A percentile compares a stretch with the other conserved stretches of the same genome.
Evolutionary conservation across 1,284 basidiomycete genomes (phyloP).

Genomic region (Testicularia cyperi): DNA sequence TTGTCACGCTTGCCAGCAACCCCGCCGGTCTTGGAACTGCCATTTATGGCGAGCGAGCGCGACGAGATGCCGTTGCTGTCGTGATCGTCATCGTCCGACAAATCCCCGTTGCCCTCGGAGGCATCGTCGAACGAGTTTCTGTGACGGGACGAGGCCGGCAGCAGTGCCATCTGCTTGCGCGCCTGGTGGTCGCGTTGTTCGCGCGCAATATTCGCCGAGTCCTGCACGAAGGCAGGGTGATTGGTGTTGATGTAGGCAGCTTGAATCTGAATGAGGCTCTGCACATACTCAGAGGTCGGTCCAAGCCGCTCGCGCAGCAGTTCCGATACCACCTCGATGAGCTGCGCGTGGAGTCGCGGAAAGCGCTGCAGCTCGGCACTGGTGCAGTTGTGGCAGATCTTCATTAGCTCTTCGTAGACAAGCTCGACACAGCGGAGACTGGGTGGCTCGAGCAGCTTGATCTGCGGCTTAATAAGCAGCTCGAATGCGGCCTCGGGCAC

Average conservation of each 20-base stretch:
- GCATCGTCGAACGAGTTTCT: constrained; percentile 38
- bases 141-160: constrained; percentile 59
- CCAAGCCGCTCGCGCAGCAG: constrained; percentile 90
- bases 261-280: constrained; percentile 93
- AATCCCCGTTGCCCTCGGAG: constrained; percentile 29
- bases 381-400: constrained; percentile 98
- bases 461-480: constrained; percentile 95
- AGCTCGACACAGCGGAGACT: constrained; percentile 93
- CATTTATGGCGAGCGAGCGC: constrained; percentile 11
- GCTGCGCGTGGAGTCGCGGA: constrained; percentile 85
- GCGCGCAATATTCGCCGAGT: constrained; percentile 58
- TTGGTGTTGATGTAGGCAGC: constrained; percentile 99
- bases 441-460: constrained; percentile 91
- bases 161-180: constrained; percentile 48
- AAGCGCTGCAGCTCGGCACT: constrained; percentile 92
- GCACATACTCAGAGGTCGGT: constrained; percentile 93
- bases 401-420: constrained; percentile 98
- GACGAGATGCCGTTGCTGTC: constrained; percentile 6
- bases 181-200: constrained; percentile 51
- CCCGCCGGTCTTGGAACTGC: constrained; percentile 28
- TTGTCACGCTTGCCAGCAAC: constrained; percentile 16
- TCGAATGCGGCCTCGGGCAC: constrained; percentile 98
- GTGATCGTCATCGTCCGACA: constrained; percentile 48
- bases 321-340: constrained; percentile 97
- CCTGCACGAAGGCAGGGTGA: constrained; percentile 80